Base-by-base conservation (phyloP, 2,329 filamentous ascomycete genomes). In the Dryadomyces sulphureus region DNA sequence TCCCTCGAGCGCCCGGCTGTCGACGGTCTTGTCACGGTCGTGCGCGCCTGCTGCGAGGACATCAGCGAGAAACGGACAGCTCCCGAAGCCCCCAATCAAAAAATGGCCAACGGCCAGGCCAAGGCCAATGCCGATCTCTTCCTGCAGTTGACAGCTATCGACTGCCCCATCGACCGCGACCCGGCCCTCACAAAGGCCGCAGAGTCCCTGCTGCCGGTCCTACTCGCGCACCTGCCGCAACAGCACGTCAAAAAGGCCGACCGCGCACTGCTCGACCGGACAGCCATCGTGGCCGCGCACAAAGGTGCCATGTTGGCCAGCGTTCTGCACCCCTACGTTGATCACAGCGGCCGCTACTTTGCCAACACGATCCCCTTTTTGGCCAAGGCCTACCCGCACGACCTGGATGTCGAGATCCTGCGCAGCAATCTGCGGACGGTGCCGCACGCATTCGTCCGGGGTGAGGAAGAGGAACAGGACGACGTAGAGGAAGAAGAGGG, bases 281-380 rank as follows among this genome's bases (percentile, higher is more conserved):
- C 84, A 3, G 83, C 86, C 19, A 81, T 94, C 47, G 65, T 94
- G 20, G 74, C 70, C 5, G 70, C 72, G 49, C 72, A 81, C 59
- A 79, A 78, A 57, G 69, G 79, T 27, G 81, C 84, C 38, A 84
- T 95, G 73, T 57, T 92, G 11, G 78, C 87, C 6, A 90, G 86
- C 59, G 79, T 93, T 12, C 66, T 95, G 49, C 87, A 92, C 60
- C 85, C 87, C 1, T 76, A 79, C 60, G 65, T 77, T 51, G 68
- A 79, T 56, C 67, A 75, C 56, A 71, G 79, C 57, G 74, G 80
- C 38, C 68, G 76, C 52, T 73, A 76, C 44, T 75, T 79, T 49
- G 71, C 83, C 24, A 92, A 81, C 59, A 81, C 94, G 41, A 63
- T 94, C 41, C 89, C 90, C 0, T 84, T 94, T 55, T 65, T 95